Evolutionary conservation across 2,329 filamentous ascomycete genomes (phyloP), one percentile per base, ranked within the genome.

Genomic region (Ilyonectria mors-panacis): DNA sequence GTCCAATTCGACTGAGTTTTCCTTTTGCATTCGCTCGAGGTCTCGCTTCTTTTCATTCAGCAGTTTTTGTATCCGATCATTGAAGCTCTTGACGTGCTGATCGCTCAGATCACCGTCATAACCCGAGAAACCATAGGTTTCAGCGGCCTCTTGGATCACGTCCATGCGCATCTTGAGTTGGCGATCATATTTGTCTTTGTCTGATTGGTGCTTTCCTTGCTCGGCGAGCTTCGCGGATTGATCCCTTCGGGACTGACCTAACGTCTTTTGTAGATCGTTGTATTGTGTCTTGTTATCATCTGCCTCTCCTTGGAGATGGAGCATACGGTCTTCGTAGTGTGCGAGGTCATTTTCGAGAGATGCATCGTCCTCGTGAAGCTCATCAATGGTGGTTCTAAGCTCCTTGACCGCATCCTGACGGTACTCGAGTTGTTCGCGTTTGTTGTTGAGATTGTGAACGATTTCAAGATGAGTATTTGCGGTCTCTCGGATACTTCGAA

Each of bases 151-250:
- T 70, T 91, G 94, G 62, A 98, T 90, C 79, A 97, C 87, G 10
- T 88, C 86, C 75, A 92, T 87, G 44, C 95, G 92, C 50, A 88
- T 85, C 72, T 89, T 85, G 4, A 97, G 78, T 71, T 98, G 93
- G 4, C 92, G 89, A 77, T 98, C 94, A 77, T 96, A 94, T 74
- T 92, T 93, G 68, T 93, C 92, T 81, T 95, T 94, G 77, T 97
- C 92, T 2, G 95, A 95, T 79, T 96, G 89, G 73, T 92, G 91
- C 72, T 92, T 93, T 48, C 95, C 95, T 73, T 90, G 87, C 73
- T 94, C 92, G 1, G 88, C 83, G 42, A 88, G 83, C 73, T 90
- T 90, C 23, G 77, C 72, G 1, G 86, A 86, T 47, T 88, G 78
- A 5, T 84, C 79, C 42, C 78, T 82, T 37, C 87, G 85, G 8